Evolutionary conservation across 1,284 basidiomycete species (phyloP).

Genomic region (Leucoagaricus sp.): DNA sequence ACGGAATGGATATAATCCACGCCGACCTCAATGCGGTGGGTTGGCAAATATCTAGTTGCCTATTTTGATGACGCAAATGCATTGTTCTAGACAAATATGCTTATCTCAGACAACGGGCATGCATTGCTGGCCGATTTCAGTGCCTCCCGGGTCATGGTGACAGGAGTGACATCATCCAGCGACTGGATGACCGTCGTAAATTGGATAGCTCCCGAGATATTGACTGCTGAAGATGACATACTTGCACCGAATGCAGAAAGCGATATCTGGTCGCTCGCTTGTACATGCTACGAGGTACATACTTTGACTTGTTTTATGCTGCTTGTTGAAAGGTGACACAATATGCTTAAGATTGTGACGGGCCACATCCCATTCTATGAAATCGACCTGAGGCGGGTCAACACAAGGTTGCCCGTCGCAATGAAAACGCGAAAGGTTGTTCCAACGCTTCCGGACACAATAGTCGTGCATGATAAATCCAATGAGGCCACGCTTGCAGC

Average conservation of each 20-base stretch:
- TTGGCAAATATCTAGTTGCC: background rate
- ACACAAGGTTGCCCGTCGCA: no score
- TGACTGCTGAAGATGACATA: background rate
- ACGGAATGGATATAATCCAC: background rate
- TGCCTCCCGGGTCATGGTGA: background rate
- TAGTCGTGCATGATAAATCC: no score
- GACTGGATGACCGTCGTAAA: background rate
- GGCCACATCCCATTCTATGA: no score
- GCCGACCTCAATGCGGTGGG: background rate
- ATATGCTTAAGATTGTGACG: no score
- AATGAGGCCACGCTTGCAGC: no score
- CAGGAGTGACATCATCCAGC: background rate
- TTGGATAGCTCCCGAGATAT: background rate
- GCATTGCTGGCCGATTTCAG: background rate
- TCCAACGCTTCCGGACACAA: no score
- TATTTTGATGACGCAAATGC: no score
- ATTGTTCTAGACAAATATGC: background rate
- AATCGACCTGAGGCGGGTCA: no score
- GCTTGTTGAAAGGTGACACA: no score
- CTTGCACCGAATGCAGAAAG: background rate
- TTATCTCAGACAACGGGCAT: background rate
- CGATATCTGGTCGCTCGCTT: background rate
- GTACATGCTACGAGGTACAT: background rate
- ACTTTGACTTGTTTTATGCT: no score
- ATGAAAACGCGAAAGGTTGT: no score